Conservation (phyloP, 2,329 filamentous ascomycete genomes). For the Scytalidium lignicola region DNA sequence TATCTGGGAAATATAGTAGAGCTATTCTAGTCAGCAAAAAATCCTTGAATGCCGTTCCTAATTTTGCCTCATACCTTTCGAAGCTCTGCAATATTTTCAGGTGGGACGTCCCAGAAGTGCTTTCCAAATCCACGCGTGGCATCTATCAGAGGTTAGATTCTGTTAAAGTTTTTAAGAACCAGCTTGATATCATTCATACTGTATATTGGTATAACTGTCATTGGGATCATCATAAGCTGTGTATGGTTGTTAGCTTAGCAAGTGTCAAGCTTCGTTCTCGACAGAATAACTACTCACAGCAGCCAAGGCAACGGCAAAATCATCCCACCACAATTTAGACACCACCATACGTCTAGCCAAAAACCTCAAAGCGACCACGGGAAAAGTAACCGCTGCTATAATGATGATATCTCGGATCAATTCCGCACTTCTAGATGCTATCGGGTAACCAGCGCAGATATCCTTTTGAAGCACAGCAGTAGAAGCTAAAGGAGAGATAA, state of each 20-base stretch:
- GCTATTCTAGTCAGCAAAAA: slow-evolving; percentile 5
- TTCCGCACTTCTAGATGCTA: slow-evolving; percentile 9
- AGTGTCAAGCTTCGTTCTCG: background rate
- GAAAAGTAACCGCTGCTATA: slow-evolving; percentile 10
- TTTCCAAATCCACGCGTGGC: slow-evolving; percentile 13
- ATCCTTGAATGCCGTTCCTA: background rate
- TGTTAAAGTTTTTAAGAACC: too few species aligned
- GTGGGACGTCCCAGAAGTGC: slow-evolving; percentile 14
- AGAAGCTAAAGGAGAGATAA: background rate
- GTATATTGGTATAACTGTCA: slow-evolving; percentile 9
- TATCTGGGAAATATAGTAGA: slow-evolving; percentile 15
- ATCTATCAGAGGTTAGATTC: slow-evolving; percentile 3
- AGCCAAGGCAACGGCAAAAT: slow-evolving; percentile 9
- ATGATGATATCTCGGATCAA: slow-evolving; percentile 9
- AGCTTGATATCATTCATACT: slow-evolving; percentile 5
- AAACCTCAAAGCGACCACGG: slow-evolving; percentile 11
- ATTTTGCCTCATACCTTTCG: slow-evolving; percentile 7
- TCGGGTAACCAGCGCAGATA: slow-evolving; percentile 10
- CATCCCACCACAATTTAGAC: slow-evolving; percentile 14
- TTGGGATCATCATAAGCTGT: slow-evolving; percentile 14
- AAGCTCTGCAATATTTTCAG: slow-evolving; percentile 7
- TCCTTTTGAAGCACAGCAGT: slow-evolving; percentile 7
- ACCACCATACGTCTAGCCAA: slow-evolving; percentile 11
- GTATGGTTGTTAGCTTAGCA: background rate
- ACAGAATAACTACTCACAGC: slow-evolving; percentile 8